These are phyloP conservation scores for Datura wrightii DNA, from an alignment of 257 asterid genomes.

Conservation along the genomic window DNA sequence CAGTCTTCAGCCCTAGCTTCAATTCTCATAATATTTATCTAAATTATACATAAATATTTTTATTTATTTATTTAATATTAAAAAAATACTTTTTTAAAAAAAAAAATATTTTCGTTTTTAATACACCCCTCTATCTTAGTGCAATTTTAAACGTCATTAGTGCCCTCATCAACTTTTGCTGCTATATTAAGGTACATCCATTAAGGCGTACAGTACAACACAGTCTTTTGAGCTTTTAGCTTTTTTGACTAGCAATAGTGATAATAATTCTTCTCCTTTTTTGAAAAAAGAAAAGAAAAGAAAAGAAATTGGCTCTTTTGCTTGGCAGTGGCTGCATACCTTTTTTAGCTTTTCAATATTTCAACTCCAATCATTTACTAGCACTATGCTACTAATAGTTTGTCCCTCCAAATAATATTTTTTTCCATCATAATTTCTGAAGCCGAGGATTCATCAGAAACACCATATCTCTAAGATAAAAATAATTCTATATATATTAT, in stretches of 20 bases:
- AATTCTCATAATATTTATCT: too few relatives aligned
- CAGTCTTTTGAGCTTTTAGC: neutral
- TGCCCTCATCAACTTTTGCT: slow-evolving; percentile 7
- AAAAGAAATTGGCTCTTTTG: too few relatives aligned
- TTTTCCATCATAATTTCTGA: neutral
- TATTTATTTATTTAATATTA: too few relatives aligned
- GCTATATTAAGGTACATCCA: slow-evolving; percentile 1
- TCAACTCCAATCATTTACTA: slow-evolving; percentile 12
- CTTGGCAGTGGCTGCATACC: slow-evolving; percentile 26
- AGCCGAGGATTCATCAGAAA: too few relatives aligned
- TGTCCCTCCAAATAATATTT: neutral
- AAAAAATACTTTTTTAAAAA: too few relatives aligned
- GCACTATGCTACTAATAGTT: neutral
- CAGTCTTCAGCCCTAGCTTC: too few relatives aligned
- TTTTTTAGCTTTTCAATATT: neutral
- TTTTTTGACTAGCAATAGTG: slow-evolving; percentile 34
- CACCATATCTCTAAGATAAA: too few relatives aligned
- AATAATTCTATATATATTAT: too few relatives aligned
- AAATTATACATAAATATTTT: too few relatives aligned
- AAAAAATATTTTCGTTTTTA: too few relatives aligned
- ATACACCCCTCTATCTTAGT: neutral
- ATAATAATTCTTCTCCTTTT: neutral
- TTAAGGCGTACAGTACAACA: slow-evolving; percentile 20
- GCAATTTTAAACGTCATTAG: slow-evolving; percentile 5
- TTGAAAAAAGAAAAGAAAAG: too few relatives aligned